Conservation (phyloP, 306 rosid genomes). For the Mimosa pudica region DNA sequence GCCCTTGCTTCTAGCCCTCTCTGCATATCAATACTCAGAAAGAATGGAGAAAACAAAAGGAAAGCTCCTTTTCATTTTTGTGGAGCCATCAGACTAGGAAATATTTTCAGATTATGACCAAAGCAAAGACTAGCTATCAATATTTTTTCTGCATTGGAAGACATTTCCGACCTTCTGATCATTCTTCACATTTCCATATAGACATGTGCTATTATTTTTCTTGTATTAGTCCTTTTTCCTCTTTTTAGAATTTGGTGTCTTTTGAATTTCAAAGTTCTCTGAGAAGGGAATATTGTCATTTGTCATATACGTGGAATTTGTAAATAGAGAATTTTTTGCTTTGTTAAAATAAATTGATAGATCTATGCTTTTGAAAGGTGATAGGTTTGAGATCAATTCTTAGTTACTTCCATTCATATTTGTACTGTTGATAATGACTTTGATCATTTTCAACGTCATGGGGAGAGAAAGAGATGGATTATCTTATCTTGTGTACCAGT, state of each 20-base stretch:
- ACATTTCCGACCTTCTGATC: not conserved
- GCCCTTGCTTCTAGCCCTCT: not conserved
- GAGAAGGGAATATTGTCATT: constrained; percentile 17
- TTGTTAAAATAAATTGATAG: constrained; percentile 27
- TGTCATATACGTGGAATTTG: constrained; percentile 3
- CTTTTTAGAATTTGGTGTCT: constrained; percentile 10
- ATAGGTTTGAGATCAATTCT: constrained; percentile 5
- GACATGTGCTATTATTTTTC: constrained; percentile 26
- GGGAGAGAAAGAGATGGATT: no score
- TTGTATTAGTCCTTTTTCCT: not conserved
- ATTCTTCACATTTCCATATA: constrained; percentile 27
- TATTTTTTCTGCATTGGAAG: constrained; percentile 17
- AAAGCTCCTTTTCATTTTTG: constrained; percentile 12
- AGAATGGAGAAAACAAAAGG: constrained; percentile 31
- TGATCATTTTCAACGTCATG: not conserved
- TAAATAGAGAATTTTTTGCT: constrained; percentile 20
- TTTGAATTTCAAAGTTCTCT: constrained; percentile 24
- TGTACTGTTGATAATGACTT: not conserved
- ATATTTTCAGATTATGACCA: constrained; percentile 21
- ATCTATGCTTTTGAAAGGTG: constrained; percentile 3
- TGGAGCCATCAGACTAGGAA: constrained; percentile 27
- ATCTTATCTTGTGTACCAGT: no score
- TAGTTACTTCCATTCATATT: not conserved
- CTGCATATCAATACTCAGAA: constrained; percentile 14
- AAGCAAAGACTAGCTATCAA: constrained; percentile 1